Conservation (phyloP, 2,329 filamentous ascomycete genomes). For the Trichoderma hamatum region DNA sequence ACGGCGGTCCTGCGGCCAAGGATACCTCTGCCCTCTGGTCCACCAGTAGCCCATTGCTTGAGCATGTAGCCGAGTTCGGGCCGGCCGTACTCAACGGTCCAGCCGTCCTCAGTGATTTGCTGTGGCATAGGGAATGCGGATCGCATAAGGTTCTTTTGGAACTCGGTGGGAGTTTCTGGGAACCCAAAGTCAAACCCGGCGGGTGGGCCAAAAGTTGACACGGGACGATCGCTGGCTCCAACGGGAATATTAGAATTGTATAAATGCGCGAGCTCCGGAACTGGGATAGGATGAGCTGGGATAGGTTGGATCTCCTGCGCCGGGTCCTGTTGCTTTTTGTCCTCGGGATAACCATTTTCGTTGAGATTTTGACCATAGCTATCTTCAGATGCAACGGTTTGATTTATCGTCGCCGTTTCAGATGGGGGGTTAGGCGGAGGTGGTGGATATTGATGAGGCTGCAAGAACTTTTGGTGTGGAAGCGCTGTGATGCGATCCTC, state of each 20-base stretch:
- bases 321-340: conserved; percentile 42
- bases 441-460: conserved; percentile 49
- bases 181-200: conserved; percentile 79
- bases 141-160: conserved; percentile 87
- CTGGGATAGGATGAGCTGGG: conserved; percentile 42
- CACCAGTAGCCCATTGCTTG: conserved; percentile 76
- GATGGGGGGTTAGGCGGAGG: conserved; percentile 38
- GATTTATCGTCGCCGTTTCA: conserved; percentile 36
- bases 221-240: conserved; percentile 47
- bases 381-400: conserved; percentile 45
- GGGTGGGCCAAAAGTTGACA: conserved; percentile 61
- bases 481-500: conserved; percentile 84
- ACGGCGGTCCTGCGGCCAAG: conserved; percentile 83
- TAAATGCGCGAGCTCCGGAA: conserved; percentile 61
- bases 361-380: conserved; percentile 39
- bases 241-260: conserved; percentile 49
- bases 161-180: conserved; percentile 79
- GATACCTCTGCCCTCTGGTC: conserved; percentile 64
- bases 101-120: conserved; percentile 74
- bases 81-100: conserved; percentile 90
- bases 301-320: conserved; percentile 37
- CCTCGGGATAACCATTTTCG: conserved; percentile 45
- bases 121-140: conserved; percentile 78
- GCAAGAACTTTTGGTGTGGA: conserved; percentile 67
- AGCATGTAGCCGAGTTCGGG: conserved; percentile 88